Conservation (phyloP, 345 rosid genomes). For the Pseudoturritis turrita region DNA sequence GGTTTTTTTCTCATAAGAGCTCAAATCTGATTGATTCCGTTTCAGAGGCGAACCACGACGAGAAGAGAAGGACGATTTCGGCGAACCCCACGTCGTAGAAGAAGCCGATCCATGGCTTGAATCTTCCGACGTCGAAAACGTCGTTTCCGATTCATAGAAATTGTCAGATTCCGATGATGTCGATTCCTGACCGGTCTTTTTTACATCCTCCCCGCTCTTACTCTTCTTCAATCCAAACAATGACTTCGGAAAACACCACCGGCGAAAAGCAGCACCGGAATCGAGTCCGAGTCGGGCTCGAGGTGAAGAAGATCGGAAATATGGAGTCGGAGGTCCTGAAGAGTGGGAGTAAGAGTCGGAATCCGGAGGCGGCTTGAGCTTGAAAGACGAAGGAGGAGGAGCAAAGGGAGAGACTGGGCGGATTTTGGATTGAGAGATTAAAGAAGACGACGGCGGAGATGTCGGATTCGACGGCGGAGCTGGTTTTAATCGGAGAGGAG, state of each 20-base stretch:
- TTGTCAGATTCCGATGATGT: constrained; percentile 3
- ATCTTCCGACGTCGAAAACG: constrained; percentile 11
- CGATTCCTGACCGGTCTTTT: constrained; percentile 5
- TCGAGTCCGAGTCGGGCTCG: not conserved
- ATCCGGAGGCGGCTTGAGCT: not conserved
- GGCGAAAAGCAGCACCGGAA: not conserved
- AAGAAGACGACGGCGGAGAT: not conserved
- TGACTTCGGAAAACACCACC: constrained; percentile 17
- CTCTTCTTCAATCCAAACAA: constrained; percentile 21
- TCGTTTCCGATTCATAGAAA: constrained; percentile 12
- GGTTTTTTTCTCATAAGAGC: constrained; percentile 16
- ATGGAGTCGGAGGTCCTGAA: constrained; percentile 16
- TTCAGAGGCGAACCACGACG: not conserved
- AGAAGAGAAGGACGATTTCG: constrained; percentile 11
- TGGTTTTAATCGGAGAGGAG: constrained; percentile 29
- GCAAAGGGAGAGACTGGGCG: constrained; percentile 23
- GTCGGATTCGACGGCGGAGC: not conserved
- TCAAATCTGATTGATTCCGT: constrained; percentile 19
- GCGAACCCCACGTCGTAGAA: constrained; percentile 16
- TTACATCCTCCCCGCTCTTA: not conserved
- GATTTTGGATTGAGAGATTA: not conserved
- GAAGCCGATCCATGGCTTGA: constrained; percentile 16
- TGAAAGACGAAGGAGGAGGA: constrained; percentile 13
- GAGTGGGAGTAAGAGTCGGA: not conserved
- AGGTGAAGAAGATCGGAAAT: constrained; percentile 1